Base-by-base conservation (phyloP, 208 protist genomes). In the Crithidia sp. region DNA sequence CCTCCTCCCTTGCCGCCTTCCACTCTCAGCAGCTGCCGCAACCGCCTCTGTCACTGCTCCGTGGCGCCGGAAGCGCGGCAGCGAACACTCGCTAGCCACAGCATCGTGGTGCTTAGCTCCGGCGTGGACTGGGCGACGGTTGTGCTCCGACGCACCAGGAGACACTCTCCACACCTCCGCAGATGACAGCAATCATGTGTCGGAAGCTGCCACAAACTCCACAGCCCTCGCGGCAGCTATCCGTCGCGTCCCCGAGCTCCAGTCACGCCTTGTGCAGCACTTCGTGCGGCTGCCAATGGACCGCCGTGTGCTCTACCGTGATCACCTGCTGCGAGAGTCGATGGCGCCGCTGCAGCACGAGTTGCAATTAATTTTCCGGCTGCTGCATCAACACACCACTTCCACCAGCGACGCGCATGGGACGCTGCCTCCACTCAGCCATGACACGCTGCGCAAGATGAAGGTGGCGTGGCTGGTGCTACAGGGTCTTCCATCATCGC, bases 381-480 rank as follows among this genome's bases (percentile, higher is more conserved):
- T 7, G 3, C 53, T 71, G 6, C 37, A 41, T 2, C 6, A 41
- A 3, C 45, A 70, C 17, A 43, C 36, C 4, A 41, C 44, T 9
- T 36, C 44, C 14, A 37, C 50, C 39, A 54, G 43, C 45, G 52
- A 28, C 0, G 37, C 7, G 17, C 37, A 7, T 2, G 16, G 41
- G 8, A 14, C 28, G 39, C 5, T 41, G 6, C 41, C 53, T 2
- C 37, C 37, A 19, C 43, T 89, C 19, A 82, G 74, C 14, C 36
- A 50, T 44, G 52, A 39, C 16, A 65, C 52, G 44, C 14, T 90
- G 39, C 59, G 68, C 4, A 19, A 44, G 7, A 72, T 78, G 72
- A 81, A 82, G 53, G 50, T 68, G 16, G 28, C 41, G 53, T 90
- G 86, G 82, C 54, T 80, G 50, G 7, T 8, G 6, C 62, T 65